Conservation (phyloP, 2,329 filamentous ascomycete genomes). For the Colletotrichum brevisporum region DNA sequence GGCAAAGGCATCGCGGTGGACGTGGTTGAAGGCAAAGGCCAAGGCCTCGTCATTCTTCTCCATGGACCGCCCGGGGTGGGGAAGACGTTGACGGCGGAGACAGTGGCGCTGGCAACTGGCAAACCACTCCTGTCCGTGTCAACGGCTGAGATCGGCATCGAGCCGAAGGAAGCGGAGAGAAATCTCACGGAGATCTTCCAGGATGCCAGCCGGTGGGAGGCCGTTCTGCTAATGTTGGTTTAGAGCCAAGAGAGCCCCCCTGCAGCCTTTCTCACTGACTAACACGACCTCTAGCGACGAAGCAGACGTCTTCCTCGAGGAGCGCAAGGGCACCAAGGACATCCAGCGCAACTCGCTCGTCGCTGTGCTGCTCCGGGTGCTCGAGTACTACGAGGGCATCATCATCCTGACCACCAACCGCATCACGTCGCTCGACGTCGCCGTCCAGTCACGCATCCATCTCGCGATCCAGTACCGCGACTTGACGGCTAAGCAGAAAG, state of each 20-base stretch:
- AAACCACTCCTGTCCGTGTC: constrained; percentile 65
- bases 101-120: constrained; percentile 62
- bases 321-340: constrained; percentile 80
- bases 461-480: constrained; percentile 12
- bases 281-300: constrained; percentile 91
- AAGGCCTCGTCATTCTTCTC: constrained; percentile 53
- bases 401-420: constrained; percentile 66
- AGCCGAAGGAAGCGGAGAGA: constrained; percentile 73
- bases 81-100: constrained; percentile 63
- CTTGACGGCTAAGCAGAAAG: neutral
- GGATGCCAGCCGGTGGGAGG: constrained; percentile 23
- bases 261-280: constrained; percentile 80
- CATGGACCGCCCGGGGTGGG: constrained; percentile 63
- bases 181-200: constrained; percentile 84
- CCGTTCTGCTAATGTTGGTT: constrained; percentile 3
- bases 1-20: constrained; percentile 58
- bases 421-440: constrained; percentile 44
- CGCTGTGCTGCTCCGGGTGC: constrained; percentile 70
- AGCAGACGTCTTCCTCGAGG: constrained; percentile 87
- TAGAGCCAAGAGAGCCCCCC: neutral
- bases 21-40: constrained; percentile 58
- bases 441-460: constrained; percentile 1
- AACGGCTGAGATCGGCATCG: constrained; percentile 79
- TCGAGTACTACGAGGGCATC: constrained; percentile 65
- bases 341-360: constrained; percentile 89